These are phyloP conservation scores for Coniochaeta pulveracea DNA, from an alignment of 2,329 filamentous ascomycete species.

Conservation along the genomic window DNA sequence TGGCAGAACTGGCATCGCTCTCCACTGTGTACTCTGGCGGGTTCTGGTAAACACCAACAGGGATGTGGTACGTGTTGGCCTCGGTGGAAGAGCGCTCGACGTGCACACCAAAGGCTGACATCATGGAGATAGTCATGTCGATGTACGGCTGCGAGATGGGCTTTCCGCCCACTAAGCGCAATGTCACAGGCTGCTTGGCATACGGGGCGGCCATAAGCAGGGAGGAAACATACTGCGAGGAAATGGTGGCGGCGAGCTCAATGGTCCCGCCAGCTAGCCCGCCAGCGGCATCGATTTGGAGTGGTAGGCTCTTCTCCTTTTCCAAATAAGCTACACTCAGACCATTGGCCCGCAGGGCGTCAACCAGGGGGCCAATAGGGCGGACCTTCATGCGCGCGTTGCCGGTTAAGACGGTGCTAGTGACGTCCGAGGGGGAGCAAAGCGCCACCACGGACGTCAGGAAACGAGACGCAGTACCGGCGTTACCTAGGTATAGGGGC, in stretches of 20 bases:
- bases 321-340: constrained; percentile 81
- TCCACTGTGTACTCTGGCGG: constrained; percentile 82
- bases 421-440: constrained; percentile 53
- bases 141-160: constrained; percentile 96
- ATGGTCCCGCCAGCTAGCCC: constrained; percentile 82
- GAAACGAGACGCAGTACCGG: constrained; percentile 91
- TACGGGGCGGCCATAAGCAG: constrained; percentile 96
- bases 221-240: constrained; percentile 97
- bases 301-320: constrained; percentile 69
- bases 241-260: constrained; percentile 86
- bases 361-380: constrained; percentile 86
- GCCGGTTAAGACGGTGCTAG: constrained; percentile 74
- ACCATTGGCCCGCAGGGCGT: constrained; percentile 78
- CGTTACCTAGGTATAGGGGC: constrained; percentile 87
- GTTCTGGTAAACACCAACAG: constrained; percentile 71
- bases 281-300: constrained; percentile 70
- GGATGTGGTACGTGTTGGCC: constrained; percentile 87
- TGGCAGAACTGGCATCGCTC: constrained; percentile 95
- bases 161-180: constrained; percentile 88
- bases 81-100: constrained; percentile 69
- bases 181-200: constrained; percentile 83
- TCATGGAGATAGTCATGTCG: constrained; percentile 98
- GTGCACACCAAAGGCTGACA: constrained; percentile 78
- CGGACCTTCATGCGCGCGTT: constrained; percentile 94
- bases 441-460: constrained; percentile 84